Percentiles rank a stretch among this genome's conserved stretches.
Conservation (phyloP, 306 rosid genomes). For the Gillenia trifoliata region DNA sequence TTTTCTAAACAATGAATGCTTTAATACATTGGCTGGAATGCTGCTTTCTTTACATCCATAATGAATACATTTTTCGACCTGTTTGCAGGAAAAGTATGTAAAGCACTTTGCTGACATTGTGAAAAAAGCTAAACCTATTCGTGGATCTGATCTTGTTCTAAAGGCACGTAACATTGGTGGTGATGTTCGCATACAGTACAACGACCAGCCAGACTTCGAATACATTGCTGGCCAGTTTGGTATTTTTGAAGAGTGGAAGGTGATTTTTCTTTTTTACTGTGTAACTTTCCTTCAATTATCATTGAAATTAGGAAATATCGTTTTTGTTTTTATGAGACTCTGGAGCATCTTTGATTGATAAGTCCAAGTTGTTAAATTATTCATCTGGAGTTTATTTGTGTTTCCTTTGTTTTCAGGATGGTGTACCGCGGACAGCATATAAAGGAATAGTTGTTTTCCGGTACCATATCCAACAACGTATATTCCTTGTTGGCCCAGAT, state of each 20-base stretch:
- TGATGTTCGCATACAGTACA: constrained; percentile 65
- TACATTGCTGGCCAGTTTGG: constrained; percentile 76
- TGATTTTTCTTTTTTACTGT: constrained; percentile 22
- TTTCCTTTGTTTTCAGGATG: constrained; percentile 56
- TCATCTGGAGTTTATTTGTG: constrained; percentile 9
- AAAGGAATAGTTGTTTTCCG: constrained; percentile 93
- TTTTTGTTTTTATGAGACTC: neutral
- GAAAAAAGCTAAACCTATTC: constrained; percentile 61
- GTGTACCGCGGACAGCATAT: constrained; percentile 88
- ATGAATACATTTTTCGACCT: constrained; percentile 16
- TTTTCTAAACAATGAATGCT: no score
- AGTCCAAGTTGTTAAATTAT: constrained; percentile 7
- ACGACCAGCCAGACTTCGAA: constrained; percentile 63
- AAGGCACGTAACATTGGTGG: constrained; percentile 66
- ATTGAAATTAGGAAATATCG: neutral
- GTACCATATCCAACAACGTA: constrained; percentile 46
- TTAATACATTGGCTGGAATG: constrained; percentile 6
- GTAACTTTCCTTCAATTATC: neutral
- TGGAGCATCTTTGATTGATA: neutral
- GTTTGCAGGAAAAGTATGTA: constrained; percentile 57
- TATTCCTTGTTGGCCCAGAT: constrained; percentile 73
- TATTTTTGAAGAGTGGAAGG: constrained; percentile 98
- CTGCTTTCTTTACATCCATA: constrained; percentile 15
- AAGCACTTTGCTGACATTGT: constrained; percentile 56
- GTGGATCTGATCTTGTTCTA: constrained; percentile 62